Base-by-base conservation (phyloP, 768 basidiomycete species). In the Pulveroboletus frians region DNA sequence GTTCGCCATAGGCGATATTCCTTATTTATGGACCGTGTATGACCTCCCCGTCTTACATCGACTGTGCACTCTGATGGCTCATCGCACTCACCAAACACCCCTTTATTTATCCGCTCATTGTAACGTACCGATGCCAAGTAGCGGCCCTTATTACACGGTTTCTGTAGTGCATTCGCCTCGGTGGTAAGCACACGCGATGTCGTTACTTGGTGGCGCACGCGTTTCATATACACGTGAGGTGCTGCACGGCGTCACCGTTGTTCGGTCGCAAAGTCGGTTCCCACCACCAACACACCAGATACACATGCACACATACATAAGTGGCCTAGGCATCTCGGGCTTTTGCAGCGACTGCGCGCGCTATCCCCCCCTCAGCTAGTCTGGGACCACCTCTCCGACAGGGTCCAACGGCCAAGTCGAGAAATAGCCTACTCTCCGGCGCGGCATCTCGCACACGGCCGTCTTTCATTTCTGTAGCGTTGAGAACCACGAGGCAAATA, bases 11-110 rank as follows among this genome's bases (percentile, higher is more conserved):
- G 34, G 27, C 18, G 27, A 14, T 46, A 18, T 43, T 30, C 36
- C 6, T 43, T 57, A 57, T 54, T 57, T 53, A 61, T 61, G 37
- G 44, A 53, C 38, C 38, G 40, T 56, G 57, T 55, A 56, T 50
- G 54, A 54, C 11, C 18, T 31, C 31, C 32, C 6, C 43, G 30
- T 21, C 36, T 35, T 20, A 41, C 51, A 59, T 35, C 34, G 8
- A 36, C 34, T 43, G 44, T 58, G 41, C 62, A 15, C 13, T 14
- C 30, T 11, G 5, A 26, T 26, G 31, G 31, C 13, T 13, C 31
- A 11, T 14, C 14, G 31, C 31, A 31, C 31, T 31, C 13, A 13
- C 31, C 13, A 31, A 31, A 31, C 2, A 11, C 31, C 31, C 11
- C 11, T 31, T 31, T 31, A 31, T 31, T 31, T 31, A 34, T 34